Evolutionary conservation across 345 rosid species (phyloP).

Genomic region (Murraya paniculata): DNA sequence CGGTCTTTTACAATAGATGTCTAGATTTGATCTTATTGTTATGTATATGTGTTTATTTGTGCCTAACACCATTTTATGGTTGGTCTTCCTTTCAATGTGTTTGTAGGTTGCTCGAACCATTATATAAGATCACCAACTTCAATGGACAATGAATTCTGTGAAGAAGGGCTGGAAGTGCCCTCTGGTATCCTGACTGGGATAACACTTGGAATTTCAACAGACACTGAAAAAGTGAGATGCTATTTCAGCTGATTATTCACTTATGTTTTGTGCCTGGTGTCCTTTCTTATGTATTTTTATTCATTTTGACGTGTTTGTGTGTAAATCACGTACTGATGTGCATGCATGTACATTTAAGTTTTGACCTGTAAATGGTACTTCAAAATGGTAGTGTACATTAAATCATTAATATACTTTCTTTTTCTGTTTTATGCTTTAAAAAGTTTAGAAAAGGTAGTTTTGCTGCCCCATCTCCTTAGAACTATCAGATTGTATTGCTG

Average conservation of each 20-base stretch:
- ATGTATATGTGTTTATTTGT: background rate
- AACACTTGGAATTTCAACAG: constrained; percentile 39
- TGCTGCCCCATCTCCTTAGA: background rate
- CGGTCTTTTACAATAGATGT: background rate
- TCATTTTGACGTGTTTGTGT: background rate
- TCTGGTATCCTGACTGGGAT: constrained; percentile 39
- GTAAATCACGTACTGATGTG: background rate
- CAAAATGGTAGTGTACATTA: background rate
- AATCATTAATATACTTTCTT: background rate
- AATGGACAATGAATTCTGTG: constrained; percentile 36
- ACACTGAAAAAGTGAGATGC: constrained; percentile 40
- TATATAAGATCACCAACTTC: constrained; percentile 1
- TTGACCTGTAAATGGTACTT: background rate
- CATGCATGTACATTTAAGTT: background rate
- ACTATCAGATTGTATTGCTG: background rate
- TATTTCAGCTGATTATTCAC: constrained; percentile 12
- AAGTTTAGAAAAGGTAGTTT: background rate
- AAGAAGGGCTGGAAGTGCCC: constrained; percentile 40
- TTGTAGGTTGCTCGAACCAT: constrained; percentile 21
- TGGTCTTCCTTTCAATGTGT: background rate
- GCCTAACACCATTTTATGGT: background rate
- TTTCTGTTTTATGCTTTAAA: background rate
- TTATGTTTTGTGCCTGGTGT: background rate
- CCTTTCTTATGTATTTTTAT: background rate
- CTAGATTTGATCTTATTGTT: background rate